Evolutionary conservation across 345 rosid species (phyloP), one percentile per base, ranked within the genome.

Genomic region (Citrus glauca): DNA sequence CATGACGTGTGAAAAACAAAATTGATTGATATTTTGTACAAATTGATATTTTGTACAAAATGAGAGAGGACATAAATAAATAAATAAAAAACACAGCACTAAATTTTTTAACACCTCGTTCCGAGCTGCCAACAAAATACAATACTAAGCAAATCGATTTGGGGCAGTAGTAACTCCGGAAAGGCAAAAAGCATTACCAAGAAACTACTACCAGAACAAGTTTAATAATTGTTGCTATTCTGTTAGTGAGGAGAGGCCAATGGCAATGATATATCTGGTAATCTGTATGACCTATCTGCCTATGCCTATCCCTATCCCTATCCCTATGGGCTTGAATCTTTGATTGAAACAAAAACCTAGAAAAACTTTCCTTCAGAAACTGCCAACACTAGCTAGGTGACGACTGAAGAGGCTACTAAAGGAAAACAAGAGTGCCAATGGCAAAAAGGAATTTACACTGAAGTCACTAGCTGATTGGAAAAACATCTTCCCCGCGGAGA

Each of bases 361-460:
- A 73, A 60, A 60, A 59, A 73, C 77, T 30, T 65, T 55, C 55
- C 42, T 32, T n/a, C 27, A 65, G 63, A 35, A 56, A 55, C 25
- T 35, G 17, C 10, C 22, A 32, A 33, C 27, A 14, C 33, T 33
- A 22, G 19, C 19, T 17, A 76, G 10, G 37, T 19, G 2, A 33
- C 5, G 50, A 28, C 14, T 24, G 57, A 42, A 42, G 72, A 69
- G 59, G n/a, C 19, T 13, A 28, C 53, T 25, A 71, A 62, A 50
- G 24, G 11, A 50, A 25, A 67, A 30, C 25, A 50, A 42, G 24
- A 4, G 30, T 20, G 24, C 42, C 25, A 68, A 24, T 60, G 35
- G 22, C 25, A 7, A 71, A 40, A 60, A 71, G 6, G 61, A 56
- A 72, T 81, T 19, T 66, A 71, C 73, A 72, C 32, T 38, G 40